These are phyloP conservation scores for Phylloporus sp. DNA, from an alignment of 768 basidiomycete genomes.

Conservation along the genomic window DNA sequence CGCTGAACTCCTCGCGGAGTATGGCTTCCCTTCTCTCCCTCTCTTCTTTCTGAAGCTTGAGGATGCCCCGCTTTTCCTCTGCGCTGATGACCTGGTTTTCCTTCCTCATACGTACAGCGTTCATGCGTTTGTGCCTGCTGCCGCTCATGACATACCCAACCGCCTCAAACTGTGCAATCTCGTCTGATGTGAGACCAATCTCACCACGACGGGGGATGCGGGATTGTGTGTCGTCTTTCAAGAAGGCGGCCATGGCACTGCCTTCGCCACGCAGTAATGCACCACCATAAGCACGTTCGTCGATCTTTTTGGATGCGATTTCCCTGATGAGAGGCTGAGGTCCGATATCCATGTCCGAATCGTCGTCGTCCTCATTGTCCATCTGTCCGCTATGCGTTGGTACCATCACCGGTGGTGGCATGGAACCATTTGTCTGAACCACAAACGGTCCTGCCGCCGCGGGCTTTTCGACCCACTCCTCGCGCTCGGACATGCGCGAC, in stretches of 20 bases:
- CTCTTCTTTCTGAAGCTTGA: slow-evolving; percentile 94
- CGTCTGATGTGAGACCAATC: slow-evolving; percentile 85
- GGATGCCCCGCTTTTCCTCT: slow-evolving; percentile 94
- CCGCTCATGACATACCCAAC: slow-evolving; percentile 99
- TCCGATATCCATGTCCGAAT: slow-evolving; percentile 69
- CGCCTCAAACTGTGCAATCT: slow-evolving; percentile 83
- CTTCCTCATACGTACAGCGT: slow-evolving; percentile 97
- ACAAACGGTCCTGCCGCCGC: slow-evolving; percentile 28
- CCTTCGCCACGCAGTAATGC: slow-evolving; percentile 93
- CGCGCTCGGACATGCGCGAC: slow-evolving; percentile 35
- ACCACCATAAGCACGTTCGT: slow-evolving; percentile 86
- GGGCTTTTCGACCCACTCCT: slow-evolving; percentile 68
- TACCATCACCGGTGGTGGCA: slow-evolving; percentile 23
- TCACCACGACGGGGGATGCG: slow-evolving; percentile 99
- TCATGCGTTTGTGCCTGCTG: slow-evolving; percentile 92
- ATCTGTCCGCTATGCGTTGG: slow-evolving; percentile 13
- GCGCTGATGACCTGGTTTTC: slow-evolving; percentile 99
- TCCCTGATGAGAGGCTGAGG: slow-evolving; percentile 61
- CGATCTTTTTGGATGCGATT: slow-evolving; percentile 49
- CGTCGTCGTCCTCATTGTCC: slow-evolving; percentile 37
- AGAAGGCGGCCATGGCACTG: slow-evolving; percentile 95
- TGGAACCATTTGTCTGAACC: slow-evolving; percentile 16
- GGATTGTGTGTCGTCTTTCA: slow-evolving; percentile 73
- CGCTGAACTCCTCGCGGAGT: slow-evolving; percentile 84
- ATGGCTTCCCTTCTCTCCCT: slow-evolving; percentile 86